Evolutionary conservation across 495 filamentous ascomycete genomes (phyloP).

Genomic region (Lophiostoma macrostomum): DNA sequence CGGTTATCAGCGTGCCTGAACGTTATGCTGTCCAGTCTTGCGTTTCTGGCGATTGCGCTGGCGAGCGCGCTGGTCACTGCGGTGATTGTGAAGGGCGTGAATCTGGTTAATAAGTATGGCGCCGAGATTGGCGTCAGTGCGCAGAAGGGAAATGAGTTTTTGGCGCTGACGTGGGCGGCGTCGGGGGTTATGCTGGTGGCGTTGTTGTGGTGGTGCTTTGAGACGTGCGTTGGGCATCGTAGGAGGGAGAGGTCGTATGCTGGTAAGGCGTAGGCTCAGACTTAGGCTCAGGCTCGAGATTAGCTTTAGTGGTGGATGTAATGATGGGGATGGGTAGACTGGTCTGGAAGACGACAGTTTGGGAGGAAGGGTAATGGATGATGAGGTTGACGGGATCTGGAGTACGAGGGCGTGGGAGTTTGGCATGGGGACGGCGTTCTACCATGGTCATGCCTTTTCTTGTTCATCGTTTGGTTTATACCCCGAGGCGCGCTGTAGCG

Average conservation of each 20-base stretch:
- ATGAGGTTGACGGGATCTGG: too few species aligned
- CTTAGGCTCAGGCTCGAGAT: too few species aligned
- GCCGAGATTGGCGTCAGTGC: slow-evolving; percentile 54
- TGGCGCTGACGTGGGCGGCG: slow-evolving; percentile 60
- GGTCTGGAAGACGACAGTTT: too few species aligned
- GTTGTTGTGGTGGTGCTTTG: slow-evolving; percentile 41
- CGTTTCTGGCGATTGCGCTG: slow-evolving; percentile 51
- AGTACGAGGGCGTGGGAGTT: too few species aligned
- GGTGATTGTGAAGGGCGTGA: slow-evolving; percentile 54
- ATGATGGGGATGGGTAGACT: too few species aligned
- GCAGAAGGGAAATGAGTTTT: slow-evolving; percentile 53
- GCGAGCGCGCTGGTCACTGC: slow-evolving; percentile 63
- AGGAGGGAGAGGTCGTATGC: slow-evolving; percentile 17
- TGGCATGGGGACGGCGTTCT: too few species aligned
- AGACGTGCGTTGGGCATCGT: slow-evolving; percentile 29
- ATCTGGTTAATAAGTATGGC: slow-evolving; percentile 58
- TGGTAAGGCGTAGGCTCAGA: too few species aligned
- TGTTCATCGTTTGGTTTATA: too few species aligned
- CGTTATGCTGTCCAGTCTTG: slow-evolving; percentile 45
- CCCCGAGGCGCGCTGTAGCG: too few species aligned
- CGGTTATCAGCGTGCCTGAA: slow-evolving; percentile 44
- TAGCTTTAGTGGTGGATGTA: too few species aligned
- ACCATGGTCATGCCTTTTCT: too few species aligned
- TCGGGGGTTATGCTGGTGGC: slow-evolving; percentile 51
- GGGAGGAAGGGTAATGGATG: too few species aligned